A percentile compares a stretch with the other conserved stretches of the same genome.
phyloP scores from a whole-genome alignment of 2,329 filamentous ascomycete genomes.

The Fusarium sacchari region DNA sequence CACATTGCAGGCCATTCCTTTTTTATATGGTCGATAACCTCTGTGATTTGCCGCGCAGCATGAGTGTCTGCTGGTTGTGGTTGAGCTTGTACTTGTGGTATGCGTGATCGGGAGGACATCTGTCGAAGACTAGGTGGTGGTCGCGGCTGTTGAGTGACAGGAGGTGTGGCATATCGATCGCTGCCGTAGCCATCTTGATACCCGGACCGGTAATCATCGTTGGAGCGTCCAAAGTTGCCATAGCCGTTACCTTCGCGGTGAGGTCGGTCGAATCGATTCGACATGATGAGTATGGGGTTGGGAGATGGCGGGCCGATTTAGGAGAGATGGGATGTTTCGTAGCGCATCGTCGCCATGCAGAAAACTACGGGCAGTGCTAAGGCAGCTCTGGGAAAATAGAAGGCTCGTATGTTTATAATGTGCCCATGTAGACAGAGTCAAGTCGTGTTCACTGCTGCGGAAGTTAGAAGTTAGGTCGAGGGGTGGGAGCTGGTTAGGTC shows the following conservation, averaged over 20 bases:
- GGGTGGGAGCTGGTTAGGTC: constrained; percentile 19
- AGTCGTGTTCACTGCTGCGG: background rate
- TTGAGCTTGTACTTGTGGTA: constrained; percentile 39
- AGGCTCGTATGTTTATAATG: background rate
- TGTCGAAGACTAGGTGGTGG: constrained; percentile 45
- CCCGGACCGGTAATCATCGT: constrained; percentile 58
- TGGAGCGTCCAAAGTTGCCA: constrained; percentile 54
- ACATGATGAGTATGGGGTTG: constrained; percentile 52
- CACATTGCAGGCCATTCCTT: constrained; percentile 94
- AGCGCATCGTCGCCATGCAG: constrained; percentile 37
- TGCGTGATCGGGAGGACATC: constrained; percentile 50
- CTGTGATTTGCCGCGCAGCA: constrained; percentile 66
- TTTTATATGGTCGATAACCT: constrained; percentile 84
- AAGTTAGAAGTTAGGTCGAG: constrained; percentile 28
- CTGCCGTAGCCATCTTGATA: constrained; percentile 54
- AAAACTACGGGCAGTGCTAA: background rate
- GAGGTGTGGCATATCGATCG: constrained; percentile 55
- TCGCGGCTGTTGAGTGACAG: constrained; percentile 43
- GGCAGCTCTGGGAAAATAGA: background rate
- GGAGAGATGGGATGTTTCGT: constrained; percentile 16
- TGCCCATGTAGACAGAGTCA: background rate
- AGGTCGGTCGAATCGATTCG: constrained; percentile 61
- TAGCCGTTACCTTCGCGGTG: constrained; percentile 55
- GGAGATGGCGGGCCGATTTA: constrained; percentile 32
- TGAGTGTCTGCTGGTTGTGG: constrained; percentile 50